Base-by-base conservation (phyloP, 176 grass and related monocot genomes). In the Oryza glaberrima region DNA sequence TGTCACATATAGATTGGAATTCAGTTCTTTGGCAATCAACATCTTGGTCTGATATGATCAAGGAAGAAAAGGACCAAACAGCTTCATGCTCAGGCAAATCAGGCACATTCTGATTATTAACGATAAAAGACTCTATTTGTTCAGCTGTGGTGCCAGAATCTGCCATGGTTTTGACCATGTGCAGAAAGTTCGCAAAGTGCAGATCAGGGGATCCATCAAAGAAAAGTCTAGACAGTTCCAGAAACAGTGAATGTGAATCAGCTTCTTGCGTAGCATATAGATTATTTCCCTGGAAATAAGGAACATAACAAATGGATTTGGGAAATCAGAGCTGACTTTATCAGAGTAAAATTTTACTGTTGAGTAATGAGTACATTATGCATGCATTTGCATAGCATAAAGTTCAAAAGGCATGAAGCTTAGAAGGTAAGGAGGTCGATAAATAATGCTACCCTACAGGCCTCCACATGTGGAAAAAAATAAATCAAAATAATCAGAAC, bases 191-290 rank as follows among this genome's bases (percentile, higher is more conserved):
- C 30, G 96, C 89, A 41, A 95, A 95, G 69, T 90, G 93, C 51
- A 94, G 83, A 77, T 98, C 85, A 87, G 93, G 54, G 19, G 93
- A 95, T 65, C 96, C 96, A 87, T 90, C 89, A 84, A 98, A 92
- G 79, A 98, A 95, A 70, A 98, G 69, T 79, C 96, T 90, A 70
- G 96, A 98, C 15, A 95, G 81, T 73, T 98, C 96, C 77, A 98
- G 75, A 86, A 93, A 94, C 41, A 98, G 61, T 28, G 87, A 80
- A 80, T 98, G 96, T 40, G 91, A 88, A 90, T 98, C 91, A 46
- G 87, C 85, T 22, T 69, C 70, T 48, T 88, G 78, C 5, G 89
- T 87, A 81, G 88, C 65, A 70, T 95, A 95, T 25, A 95, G 72
- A 12, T 60, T 91, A 78, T 83, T 95, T 76, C 85, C 96, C 96